Evolutionary conservation across 2,329 filamentous ascomycete species (phyloP), one percentile per base, ranked within the genome.

Genomic region (Ascochyta lentis): DNA sequence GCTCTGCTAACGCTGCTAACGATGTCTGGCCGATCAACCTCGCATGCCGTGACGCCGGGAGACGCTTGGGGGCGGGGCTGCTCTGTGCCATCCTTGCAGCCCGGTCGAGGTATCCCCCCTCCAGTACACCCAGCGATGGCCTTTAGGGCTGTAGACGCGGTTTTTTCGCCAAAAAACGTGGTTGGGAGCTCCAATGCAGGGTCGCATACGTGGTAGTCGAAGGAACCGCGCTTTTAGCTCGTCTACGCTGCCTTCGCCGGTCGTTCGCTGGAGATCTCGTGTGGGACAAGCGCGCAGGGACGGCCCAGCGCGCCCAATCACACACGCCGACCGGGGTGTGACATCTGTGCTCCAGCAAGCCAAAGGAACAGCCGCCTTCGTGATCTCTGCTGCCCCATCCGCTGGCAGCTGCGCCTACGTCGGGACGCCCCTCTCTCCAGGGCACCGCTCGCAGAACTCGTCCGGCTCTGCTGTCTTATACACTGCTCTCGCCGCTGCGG

Each of bases 121-220:
- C 67, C 68, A 56, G 52, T 57, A 65, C 61, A 55, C 57, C 60
- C 60, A 54, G 48, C 49, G 50, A 59, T 53, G 51, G 48, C 42
- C 60, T 66, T 56, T 72, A 66, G 65, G 63, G 65, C 68, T 68
- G 59, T 61, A 71, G 61, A 71, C 63, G 64, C 61, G 59, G 56
- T 57, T 67, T 71, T 72, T 69, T 56, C 61, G 65, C 65, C 31
- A 63, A 69, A 73, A 72, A 69, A 70, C 63, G 68, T 67, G 63
- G 60, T 47, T 47, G 37, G 54, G 56, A 64, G 61, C 61, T 60
- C 61, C 56, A 54, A 67, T 62, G 67, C 67, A 68, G 69, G 64
- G 63, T 58, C 54, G 31, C 58, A 54, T 68, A 49, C 55, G 53
- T 47, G 55, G 41, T 53, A 54, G 49, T 62, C 63, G 61, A 68